phyloP scores from a whole-genome alignment of 2,329 filamentous ascomycete species.

The Tympanopsis confertula region DNA sequence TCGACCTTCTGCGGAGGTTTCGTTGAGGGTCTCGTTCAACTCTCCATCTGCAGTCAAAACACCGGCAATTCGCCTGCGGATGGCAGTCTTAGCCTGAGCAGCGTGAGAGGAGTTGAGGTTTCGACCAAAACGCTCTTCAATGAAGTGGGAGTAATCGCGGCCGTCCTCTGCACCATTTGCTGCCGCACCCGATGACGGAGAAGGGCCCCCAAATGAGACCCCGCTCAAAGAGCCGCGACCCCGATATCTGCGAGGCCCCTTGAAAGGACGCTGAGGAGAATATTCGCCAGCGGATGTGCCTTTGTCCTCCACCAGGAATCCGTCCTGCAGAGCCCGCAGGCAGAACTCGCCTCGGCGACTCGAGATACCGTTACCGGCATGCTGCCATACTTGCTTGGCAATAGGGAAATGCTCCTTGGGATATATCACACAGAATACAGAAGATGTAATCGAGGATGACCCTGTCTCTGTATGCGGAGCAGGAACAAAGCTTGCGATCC shows the following conservation, averaged over 20 bases:
- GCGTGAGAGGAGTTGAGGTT: constrained; percentile 54
- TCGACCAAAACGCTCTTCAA: constrained; percentile 65
- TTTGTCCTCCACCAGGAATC: constrained; percentile 26
- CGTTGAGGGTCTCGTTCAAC: constrained; percentile 36
- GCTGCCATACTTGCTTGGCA: constrained; percentile 67
- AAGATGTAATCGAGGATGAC: constrained; percentile 25
- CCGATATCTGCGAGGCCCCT: constrained; percentile 56
- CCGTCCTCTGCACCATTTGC: constrained; percentile 2
- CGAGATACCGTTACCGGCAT: constrained; percentile 60
- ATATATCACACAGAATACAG: constrained; percentile 43
- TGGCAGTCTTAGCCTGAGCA: constrained; percentile 53
- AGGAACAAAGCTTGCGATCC: constrained; percentile 37
- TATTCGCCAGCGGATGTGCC: not conserved
- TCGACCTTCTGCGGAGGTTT: constrained; percentile 9
- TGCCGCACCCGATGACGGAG: constrained; percentile 2
- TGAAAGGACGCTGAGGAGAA: constrained; percentile 13
- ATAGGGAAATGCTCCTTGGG: constrained; percentile 40
- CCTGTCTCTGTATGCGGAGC: constrained; percentile 16
- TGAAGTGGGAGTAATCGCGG: constrained; percentile 48
- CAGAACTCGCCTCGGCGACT: constrained; percentile 62
- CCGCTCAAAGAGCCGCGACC: constrained; percentile 38
- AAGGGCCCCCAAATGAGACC: not conserved
- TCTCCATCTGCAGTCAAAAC: constrained; percentile 50
- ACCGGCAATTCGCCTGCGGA: constrained; percentile 57
- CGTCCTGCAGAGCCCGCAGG: constrained; percentile 45